Conservation (phyloP, 1,284 basidiomycete species). For the Fomes fomentarius region DNA sequence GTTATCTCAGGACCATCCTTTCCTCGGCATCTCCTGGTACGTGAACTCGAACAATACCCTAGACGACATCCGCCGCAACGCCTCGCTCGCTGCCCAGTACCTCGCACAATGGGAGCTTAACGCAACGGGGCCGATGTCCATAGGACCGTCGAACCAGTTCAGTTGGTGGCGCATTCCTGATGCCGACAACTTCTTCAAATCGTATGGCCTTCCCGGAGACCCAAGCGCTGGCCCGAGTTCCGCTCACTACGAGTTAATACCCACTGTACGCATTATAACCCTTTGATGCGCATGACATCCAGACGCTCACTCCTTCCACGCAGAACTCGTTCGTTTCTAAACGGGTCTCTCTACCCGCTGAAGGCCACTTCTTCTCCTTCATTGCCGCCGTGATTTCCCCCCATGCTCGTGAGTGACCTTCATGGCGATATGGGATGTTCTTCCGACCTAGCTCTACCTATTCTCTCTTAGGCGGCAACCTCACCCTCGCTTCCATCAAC, state of each 20-base stretch:
- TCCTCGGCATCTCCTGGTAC: slow-evolving; percentile 17
- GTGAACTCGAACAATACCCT: slow-evolving; percentile 24
- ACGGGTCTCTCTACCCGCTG: neutral
- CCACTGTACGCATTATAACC: neutral
- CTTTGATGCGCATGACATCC: too few species aligned
- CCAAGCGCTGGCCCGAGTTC: slow-evolving; percentile 21
- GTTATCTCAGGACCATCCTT: slow-evolving; percentile 31
- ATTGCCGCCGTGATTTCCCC: slow-evolving; percentile 10
- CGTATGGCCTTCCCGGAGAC: neutral
- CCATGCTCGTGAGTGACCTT: slow-evolving; percentile 3
- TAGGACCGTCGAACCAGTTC: too few species aligned
- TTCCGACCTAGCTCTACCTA: neutral
- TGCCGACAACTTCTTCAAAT: too few species aligned
- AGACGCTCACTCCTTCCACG: too few species aligned
- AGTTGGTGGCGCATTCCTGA: too few species aligned
- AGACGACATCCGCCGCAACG: slow-evolving; percentile 17
- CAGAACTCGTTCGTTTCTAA: slow-evolving; percentile 9
- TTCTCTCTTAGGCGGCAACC: slow-evolving; percentile 22
- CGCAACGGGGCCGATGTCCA: too few species aligned
- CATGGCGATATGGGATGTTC: neutral
- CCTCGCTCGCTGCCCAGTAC: slow-evolving; percentile 7
- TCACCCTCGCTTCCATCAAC: slow-evolving; percentile 24
- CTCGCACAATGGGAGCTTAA: neutral
- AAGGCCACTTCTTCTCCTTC: slow-evolving; percentile 16
- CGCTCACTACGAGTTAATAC: slow-evolving; percentile 22